phyloP scores from a whole-genome alignment of 2,329 filamentous ascomycete species.

The Nothomitra cinnamomea region DNA sequence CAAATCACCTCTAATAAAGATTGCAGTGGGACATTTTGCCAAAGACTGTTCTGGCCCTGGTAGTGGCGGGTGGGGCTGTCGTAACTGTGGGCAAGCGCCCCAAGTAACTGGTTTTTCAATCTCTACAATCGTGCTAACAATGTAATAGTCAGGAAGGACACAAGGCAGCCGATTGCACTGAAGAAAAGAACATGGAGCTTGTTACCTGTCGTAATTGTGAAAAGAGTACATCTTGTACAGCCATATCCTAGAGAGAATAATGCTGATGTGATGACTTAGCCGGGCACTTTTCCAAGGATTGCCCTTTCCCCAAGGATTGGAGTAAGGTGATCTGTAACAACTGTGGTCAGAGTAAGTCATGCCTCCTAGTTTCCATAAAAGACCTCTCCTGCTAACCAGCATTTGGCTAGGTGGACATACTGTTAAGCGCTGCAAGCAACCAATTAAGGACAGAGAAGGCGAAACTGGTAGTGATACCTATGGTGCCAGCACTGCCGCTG shows the following conservation, averaged over 20 bases:
- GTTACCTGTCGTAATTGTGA: constrained; percentile 30
- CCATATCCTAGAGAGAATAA: not conserved
- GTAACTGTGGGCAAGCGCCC: constrained; percentile 26
- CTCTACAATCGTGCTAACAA: constrained; percentile 9
- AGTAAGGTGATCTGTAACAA: constrained; percentile 27
- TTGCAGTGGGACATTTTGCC: constrained; percentile 27
- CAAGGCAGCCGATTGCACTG: constrained; percentile 25
- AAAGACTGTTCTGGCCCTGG: constrained; percentile 24
- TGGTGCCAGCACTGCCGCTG: not conserved
- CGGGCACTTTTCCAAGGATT: constrained; percentile 27
- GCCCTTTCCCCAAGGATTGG: constrained; percentile 26
- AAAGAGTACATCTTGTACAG: constrained; percentile 16
- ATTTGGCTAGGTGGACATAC: constrained; percentile 25
- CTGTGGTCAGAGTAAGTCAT: constrained; percentile 24
- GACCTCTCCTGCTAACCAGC: constrained; percentile 7
- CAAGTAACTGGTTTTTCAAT: not conserved
- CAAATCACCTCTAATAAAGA: not conserved
- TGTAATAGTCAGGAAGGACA: constrained; percentile 23
- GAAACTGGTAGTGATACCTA: not conserved
- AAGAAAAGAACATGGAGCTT: constrained; percentile 23
- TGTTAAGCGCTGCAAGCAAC: constrained; percentile 21
- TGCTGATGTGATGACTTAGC: constrained; percentile 12
- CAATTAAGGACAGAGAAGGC: constrained; percentile 7
- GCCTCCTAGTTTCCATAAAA: not conserved
- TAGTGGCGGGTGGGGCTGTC: constrained; percentile 20